Conservation (phyloP, 116 monocot species). For the Cymodocea nodosa region DNA sequence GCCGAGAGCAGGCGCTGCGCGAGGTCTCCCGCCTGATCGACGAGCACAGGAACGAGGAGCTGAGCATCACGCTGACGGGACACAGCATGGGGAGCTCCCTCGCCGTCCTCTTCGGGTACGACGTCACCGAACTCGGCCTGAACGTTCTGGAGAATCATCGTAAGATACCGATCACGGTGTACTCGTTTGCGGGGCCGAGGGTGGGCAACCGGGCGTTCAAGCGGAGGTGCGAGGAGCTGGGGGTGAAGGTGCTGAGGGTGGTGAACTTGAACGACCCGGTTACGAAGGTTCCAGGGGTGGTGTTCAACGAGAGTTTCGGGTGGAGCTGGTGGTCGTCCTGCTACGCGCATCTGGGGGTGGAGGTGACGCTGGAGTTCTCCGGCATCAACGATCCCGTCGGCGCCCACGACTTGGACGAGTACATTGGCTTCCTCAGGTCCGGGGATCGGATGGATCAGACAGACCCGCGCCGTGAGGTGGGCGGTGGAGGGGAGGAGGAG, state of each 20-base stretch:
- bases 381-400: constrained; percentile 46
- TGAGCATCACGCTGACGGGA: constrained; percentile 64
- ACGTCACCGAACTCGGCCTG: constrained; percentile 66
- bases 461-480: too few species aligned
- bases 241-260: constrained; percentile 78
- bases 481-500: neutral
- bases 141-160: constrained; percentile 2
- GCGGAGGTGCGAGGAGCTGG: constrained; percentile 67
- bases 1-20: constrained; percentile 58
- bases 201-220: constrained; percentile 75
- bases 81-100: constrained; percentile 96
- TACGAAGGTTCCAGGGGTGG: constrained; percentile 69
- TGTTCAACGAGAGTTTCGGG: constrained; percentile 55
- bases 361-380: constrained; percentile 65
- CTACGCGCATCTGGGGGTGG: constrained; percentile 73
- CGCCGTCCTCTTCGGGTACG: constrained; percentile 64
- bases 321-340: constrained; percentile 28
- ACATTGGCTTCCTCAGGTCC: constrained; percentile 24
- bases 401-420: constrained; percentile 58
- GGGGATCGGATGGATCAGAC: neutral
- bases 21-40: constrained; percentile 35
- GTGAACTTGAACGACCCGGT: constrained; percentile 80
- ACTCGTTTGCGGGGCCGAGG: constrained; percentile 72
- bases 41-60: constrained; percentile 31
- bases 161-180: constrained; percentile 45